Evolutionary conservation across 495 filamentous ascomycete genomes (phyloP).

Genomic region (Thermothielavioides terrestris): DNA sequence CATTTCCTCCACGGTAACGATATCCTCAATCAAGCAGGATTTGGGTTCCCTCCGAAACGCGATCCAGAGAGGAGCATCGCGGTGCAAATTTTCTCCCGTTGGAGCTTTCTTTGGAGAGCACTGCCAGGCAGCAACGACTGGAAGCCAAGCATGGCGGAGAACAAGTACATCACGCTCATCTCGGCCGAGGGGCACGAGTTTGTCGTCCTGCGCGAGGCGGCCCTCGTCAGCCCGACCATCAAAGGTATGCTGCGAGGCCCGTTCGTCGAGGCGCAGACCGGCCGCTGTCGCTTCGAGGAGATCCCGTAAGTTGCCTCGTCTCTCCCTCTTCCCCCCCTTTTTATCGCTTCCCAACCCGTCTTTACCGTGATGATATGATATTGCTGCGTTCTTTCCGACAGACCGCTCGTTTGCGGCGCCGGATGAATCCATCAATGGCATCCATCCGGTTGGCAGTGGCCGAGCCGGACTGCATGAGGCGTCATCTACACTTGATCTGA

Average conservation of each 20-base stretch:
- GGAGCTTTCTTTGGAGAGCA: neutral
- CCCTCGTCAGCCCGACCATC: constrained; percentile 67
- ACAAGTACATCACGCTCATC: constrained; percentile 75
- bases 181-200: constrained; percentile 87
- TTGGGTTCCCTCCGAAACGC: no score
- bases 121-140: neutral
- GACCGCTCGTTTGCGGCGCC: constrained; percentile 15
- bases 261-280: constrained; percentile 61
- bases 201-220: constrained; percentile 67
- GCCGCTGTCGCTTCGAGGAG: constrained; percentile 58
- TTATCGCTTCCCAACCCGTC: constrained; percentile 2
- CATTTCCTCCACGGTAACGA: neutral
- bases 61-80: neutral
- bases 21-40: neutral
- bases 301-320: constrained; percentile 51
- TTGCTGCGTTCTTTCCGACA: constrained; percentile 35
- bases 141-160: constrained; percentile 15
- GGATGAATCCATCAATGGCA: neutral
- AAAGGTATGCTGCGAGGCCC: constrained; percentile 78
- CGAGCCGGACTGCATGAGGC: constrained; percentile 42
- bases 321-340: neutral
- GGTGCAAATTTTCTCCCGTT: constrained; percentile 3
- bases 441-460: neutral
- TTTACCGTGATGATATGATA: constrained; percentile 33
- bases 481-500: constrained; percentile 55